Evolutionary conservation across 2,329 filamentous ascomycete genomes (phyloP).

Genomic region (Epichloe scottii): DNA sequence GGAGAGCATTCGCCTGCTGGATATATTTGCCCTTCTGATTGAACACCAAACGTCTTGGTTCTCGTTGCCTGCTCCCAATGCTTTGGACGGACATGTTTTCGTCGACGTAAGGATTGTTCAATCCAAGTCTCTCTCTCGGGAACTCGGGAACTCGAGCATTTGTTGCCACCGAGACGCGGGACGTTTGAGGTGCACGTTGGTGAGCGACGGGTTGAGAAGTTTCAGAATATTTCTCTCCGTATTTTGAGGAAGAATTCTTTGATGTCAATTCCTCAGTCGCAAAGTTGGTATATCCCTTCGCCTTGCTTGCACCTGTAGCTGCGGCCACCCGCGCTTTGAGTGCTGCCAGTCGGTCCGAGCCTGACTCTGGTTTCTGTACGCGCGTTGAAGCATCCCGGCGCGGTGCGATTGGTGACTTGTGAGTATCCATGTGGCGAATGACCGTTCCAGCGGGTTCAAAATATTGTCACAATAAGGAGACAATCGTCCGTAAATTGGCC

Average conservation of each 20-base stretch:
- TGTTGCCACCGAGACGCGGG: neutral
- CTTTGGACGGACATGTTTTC: constrained; percentile 49
- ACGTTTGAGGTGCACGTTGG: constrained; percentile 1
- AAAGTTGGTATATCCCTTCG: constrained; percentile 59
- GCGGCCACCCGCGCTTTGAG: constrained; percentile 71
- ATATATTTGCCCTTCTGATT: constrained; percentile 97
- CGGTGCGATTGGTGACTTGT: constrained; percentile 38
- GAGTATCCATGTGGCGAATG: constrained; percentile 31
- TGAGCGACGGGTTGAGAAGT: neutral
- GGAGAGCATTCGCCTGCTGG: constrained; percentile 77
- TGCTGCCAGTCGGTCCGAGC: constrained; percentile 57
- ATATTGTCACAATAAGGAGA: neutral
- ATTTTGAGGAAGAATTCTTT: constrained; percentile 32
- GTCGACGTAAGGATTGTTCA: constrained; percentile 73
- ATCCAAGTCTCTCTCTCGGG: neutral
- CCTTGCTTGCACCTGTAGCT: constrained; percentile 49
- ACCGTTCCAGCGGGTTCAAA: no score
- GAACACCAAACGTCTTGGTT: constrained; percentile 70
- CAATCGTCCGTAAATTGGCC: no score
- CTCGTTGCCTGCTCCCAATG: constrained; percentile 45
- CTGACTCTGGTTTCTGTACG: constrained; percentile 42
- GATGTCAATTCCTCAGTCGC: constrained; percentile 49
- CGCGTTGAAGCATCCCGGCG: constrained; percentile 41
- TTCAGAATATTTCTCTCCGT: constrained; percentile 13
- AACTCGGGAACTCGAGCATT: constrained; percentile 8